phyloP scores from a whole-genome alignment of 164 flowering plant species.

The Santalum album region DNA sequence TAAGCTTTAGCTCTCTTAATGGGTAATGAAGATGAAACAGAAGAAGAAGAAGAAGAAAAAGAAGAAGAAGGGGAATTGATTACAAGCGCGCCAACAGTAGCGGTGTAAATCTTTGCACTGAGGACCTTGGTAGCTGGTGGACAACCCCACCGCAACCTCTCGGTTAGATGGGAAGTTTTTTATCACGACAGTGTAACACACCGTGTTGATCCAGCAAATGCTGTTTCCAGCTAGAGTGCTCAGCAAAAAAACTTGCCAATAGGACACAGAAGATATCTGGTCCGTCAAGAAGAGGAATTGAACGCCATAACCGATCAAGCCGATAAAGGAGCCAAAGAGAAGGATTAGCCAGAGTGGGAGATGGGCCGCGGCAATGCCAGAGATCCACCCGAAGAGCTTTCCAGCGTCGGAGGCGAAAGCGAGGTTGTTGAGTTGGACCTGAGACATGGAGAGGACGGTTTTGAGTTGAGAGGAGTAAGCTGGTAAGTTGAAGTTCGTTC shows the following conservation, averaged over 20 bases:
- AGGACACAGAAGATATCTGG: conserved; percentile 31
- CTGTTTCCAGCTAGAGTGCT: conserved; percentile 72
- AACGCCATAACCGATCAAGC: conserved; percentile 64
- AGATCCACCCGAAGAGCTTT: conserved; percentile 65
- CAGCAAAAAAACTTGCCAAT: conserved; percentile 46
- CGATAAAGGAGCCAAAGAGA: conserved; percentile 51
- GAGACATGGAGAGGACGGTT: conserved; percentile 50
- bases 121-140: conserved; percentile 70
- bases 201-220: conserved; percentile 95
- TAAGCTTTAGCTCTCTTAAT: conserved; percentile 33
- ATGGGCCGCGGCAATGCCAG: conserved; percentile 59
- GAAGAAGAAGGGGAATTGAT: neutral
- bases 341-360: conserved; percentile 74
- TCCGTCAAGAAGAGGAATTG: conserved; percentile 55
- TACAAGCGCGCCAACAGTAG: conserved; percentile 21
- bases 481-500: conserved; percentile 72
- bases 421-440: conserved; percentile 74
- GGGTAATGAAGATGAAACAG: too few relatives aligned
- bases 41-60: neutral
- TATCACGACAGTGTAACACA: conserved; percentile 46
- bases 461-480: conserved; percentile 85
- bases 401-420: conserved; percentile 97
- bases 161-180: conserved; percentile 47
- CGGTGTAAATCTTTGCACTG: conserved; percentile 59
- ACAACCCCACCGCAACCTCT: conserved; percentile 58